Evolutionary conservation across 345 rosid genomes (phyloP).

Genomic region (Corchorus capsularis): DNA sequence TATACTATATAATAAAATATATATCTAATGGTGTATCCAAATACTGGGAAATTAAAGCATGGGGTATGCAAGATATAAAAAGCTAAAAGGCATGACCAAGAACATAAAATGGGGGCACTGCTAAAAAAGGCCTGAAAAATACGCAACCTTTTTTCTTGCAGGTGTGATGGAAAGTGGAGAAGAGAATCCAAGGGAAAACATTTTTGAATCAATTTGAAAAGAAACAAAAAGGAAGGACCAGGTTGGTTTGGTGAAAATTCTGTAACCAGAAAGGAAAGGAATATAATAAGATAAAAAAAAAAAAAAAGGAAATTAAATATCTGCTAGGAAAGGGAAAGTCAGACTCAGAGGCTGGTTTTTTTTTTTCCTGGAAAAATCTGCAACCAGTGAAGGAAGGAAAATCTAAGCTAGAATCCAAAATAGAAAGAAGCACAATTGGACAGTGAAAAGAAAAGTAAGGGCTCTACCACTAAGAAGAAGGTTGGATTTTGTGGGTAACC

Average conservation of each 20-base stretch:
- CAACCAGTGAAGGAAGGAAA: conserved; percentile 27
- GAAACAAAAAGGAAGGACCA: conserved; percentile 19
- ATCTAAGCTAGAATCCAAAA: neutral
- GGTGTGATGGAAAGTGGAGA: conserved; percentile 9
- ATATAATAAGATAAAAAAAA: neutral
- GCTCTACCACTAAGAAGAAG: neutral
- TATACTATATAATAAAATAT: too few species aligned
- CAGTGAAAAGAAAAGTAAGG: neutral
- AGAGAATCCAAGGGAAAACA: conserved; percentile 5
- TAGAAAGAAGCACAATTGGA: neutral
- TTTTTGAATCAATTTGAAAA: neutral
- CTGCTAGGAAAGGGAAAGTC: conserved; percentile 21
- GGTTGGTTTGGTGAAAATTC: conserved; percentile 46
- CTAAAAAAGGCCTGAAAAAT: conserved; percentile 46
- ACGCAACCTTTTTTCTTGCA: conserved; percentile 39
- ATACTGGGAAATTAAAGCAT: neutral
- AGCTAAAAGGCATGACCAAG: conserved; percentile 7
- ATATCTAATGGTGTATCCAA: neutral
- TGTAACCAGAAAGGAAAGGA: conserved; percentile 38
- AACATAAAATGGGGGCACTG: conserved; percentile 3
- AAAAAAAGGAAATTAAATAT: conserved; percentile 1
- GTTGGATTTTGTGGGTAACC: conserved; percentile 11
- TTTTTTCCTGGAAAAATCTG: conserved; percentile 24
- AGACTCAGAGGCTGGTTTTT: conserved; percentile 25
- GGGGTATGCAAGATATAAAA: conserved; percentile 3